Evolutionary conservation across 106 monocot species (phyloP).

Genomic region (Hemerocallis citrina): DNA sequence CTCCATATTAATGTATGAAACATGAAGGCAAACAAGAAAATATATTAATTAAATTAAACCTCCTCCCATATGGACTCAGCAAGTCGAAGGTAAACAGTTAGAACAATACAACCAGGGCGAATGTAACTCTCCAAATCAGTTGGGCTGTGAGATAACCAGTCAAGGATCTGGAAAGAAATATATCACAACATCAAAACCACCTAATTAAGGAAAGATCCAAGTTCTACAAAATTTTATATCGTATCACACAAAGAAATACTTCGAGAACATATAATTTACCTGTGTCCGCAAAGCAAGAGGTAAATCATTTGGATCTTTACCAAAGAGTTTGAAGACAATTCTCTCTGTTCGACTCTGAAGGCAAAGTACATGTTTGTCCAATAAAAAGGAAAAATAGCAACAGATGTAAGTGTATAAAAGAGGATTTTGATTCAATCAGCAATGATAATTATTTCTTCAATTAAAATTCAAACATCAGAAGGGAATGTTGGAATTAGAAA

Average conservation of each 20-base stretch:
- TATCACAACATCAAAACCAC: not conserved
- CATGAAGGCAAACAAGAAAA: not conserved
- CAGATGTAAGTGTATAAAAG: not conserved
- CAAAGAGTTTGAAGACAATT: conserved; percentile 88
- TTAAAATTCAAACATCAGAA: not conserved
- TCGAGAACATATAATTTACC: conserved; percentile 28
- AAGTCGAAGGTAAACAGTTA: conserved; percentile 68
- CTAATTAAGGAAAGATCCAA: not conserved
- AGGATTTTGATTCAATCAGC: not conserved
- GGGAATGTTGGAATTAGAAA: not conserved
- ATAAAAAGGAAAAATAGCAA: not conserved
- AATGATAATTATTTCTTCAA: not conserved
- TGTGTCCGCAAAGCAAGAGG: conserved; percentile 58
- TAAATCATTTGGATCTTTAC: conserved; percentile 77
- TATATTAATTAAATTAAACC: conserved; percentile 22
- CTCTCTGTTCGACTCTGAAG: conserved; percentile 78
- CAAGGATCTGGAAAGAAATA: conserved; percentile 38
- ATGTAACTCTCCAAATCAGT: conserved; percentile 94
- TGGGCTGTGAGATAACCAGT: conserved; percentile 80
- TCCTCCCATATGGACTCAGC: conserved; percentile 52
- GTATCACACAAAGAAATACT: not conserved
- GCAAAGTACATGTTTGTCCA: no score
- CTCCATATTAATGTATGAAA: not conserved
- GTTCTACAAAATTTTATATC: not conserved
- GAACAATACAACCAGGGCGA: conserved; percentile 78